A percentile compares a stretch with the other conserved stretches of the same genome.
Evolutionary conservation across 345 rosid species (phyloP).

Genomic region (Pelargonium nanum): DNA sequence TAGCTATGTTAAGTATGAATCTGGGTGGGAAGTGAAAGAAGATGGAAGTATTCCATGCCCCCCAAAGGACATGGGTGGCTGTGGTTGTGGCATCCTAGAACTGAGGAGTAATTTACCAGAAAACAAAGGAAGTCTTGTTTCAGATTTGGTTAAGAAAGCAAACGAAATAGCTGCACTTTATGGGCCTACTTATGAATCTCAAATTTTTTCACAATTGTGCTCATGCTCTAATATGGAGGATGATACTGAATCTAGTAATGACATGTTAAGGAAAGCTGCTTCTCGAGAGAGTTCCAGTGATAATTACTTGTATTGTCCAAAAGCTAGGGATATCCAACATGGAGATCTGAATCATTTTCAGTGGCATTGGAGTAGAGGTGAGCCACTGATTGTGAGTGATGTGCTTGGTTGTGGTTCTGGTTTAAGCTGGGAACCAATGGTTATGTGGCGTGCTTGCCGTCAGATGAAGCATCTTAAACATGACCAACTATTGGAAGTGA

Average conservation of each 20-base stretch:
- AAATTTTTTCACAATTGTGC: slow-evolving; percentile 19
- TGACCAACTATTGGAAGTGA: slow-evolving; percentile 27
- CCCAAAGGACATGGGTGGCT: slow-evolving; percentile 30
- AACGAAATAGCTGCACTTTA: slow-evolving; percentile 18
- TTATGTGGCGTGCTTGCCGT: slow-evolving; percentile 69
- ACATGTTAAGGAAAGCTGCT: slow-evolving; percentile 42
- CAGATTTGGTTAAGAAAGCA: slow-evolving; percentile 31
- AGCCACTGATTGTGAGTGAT: slow-evolving; percentile 57
- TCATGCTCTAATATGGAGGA: slow-evolving; percentile 34
- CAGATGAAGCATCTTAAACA: slow-evolving; percentile 29
- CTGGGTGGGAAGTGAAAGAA: slow-evolving; percentile 41
- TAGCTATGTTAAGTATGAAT: slow-evolving; percentile 11
- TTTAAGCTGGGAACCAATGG: slow-evolving; percentile 81
- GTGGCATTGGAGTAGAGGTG: slow-evolving; percentile 64
- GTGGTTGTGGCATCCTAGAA: slow-evolving; percentile 34
- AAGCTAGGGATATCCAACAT: slow-evolving; percentile 23
- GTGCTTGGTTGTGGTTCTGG: slow-evolving; percentile 50
- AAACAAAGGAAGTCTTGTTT: slow-evolving; percentile 20
- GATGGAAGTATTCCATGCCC: slow-evolving; percentile 49
- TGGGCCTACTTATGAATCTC: slow-evolving; percentile 6
- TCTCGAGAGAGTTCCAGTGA: slow-evolving; percentile 37
- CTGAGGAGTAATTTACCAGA: slow-evolving; percentile 31
- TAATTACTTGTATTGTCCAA: slow-evolving; percentile 58
- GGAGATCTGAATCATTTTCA: slow-evolving; percentile 56
- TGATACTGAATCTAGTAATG: slow-evolving; percentile 15